Evolutionary conservation across 192 early-diverging fungal species (phyloP).

Genomic region (Spizellomyces punctatus): DNA sequence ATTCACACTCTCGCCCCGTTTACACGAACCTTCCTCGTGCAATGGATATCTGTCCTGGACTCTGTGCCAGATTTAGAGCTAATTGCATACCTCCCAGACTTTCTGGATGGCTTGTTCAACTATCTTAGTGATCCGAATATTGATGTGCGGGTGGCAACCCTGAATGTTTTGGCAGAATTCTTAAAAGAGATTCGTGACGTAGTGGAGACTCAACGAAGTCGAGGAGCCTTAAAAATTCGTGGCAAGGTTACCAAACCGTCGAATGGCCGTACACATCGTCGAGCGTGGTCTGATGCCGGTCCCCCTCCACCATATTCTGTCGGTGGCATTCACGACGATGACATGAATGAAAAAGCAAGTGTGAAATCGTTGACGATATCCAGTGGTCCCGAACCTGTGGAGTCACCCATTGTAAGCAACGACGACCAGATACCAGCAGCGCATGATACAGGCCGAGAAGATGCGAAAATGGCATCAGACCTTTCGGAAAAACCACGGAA

Average conservation of each 20-base stretch:
- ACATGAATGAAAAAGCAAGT: neutral
- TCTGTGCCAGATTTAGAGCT: slow-evolving; percentile 94
- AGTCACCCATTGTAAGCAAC: neutral
- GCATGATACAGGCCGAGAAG: neutral
- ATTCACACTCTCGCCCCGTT: slow-evolving; percentile 89
- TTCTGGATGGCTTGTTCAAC: slow-evolving; percentile 87
- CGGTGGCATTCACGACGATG: neutral
- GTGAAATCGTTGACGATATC: neutral
- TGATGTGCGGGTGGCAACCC: slow-evolving; percentile 84
- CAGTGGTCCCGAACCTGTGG: neutral
- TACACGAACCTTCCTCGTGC: slow-evolving; percentile 89
- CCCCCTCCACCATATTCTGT: neutral
- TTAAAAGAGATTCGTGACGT: slow-evolving; percentile 85
- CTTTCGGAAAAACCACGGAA: neutral
- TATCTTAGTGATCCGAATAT: slow-evolving; percentile 89
- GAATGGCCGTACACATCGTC: neutral
- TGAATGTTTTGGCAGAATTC: slow-evolving; percentile 84
- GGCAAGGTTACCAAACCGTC: slow-evolving; percentile 15
- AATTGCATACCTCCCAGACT: slow-evolving; percentile 88
- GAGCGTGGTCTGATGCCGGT: neutral
- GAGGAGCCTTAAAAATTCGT: slow-evolving; percentile 39
- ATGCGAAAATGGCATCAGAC: neutral
- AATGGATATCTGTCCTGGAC: slow-evolving; percentile 90
- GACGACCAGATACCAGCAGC: neutral
- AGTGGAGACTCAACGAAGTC: slow-evolving; percentile 60